These are phyloP conservation scores for Arabis hirsuta DNA, from an alignment of 345 rosid genomes.

Conservation along the genomic window DNA sequence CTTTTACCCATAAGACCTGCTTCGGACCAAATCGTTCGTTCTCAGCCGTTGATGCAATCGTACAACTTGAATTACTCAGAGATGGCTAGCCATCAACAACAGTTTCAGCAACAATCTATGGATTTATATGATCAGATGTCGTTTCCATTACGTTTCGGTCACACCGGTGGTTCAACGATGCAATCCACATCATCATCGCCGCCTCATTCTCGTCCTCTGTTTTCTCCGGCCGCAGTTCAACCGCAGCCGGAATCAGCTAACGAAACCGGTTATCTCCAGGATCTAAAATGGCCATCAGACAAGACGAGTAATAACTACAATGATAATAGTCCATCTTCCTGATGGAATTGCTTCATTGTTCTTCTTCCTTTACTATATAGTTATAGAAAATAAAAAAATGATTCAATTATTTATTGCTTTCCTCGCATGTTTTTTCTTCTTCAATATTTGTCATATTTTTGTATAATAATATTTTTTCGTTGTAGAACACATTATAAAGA, in stretches of 20 bases:
- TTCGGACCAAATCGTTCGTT: conserved; percentile 33
- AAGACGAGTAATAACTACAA: conserved; percentile 27
- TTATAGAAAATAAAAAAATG: conserved; percentile 10
- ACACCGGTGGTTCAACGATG: conserved; percentile 28
- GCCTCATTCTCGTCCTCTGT: conserved; percentile 36
- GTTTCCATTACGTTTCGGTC: conserved; percentile 46
- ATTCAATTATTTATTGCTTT: conserved; percentile 19
- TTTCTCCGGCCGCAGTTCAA: conserved; percentile 29
- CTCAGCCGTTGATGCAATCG: conserved; percentile 37
- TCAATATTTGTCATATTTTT: conserved; percentile 1
- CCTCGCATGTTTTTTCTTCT: conserved; percentile 22
- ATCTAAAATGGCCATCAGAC: conserved; percentile 35
- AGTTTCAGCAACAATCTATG: conserved; percentile 41
- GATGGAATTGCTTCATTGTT: conserved; percentile 24
- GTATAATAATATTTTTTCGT: conserved; percentile 4
- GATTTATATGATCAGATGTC: conserved; percentile 50
- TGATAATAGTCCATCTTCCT: conserved; percentile 36
- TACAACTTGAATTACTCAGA: conserved; percentile 39
- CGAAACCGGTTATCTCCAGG: conserved; percentile 30
- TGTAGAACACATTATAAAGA: neutral
- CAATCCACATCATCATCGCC: conserved; percentile 43
- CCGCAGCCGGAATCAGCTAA: conserved; percentile 19
- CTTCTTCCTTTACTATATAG: conserved; percentile 5
- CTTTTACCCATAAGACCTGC: conserved; percentile 48
- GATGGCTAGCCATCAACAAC: conserved; percentile 36